Percentiles rank a stretch among this genome's conserved stretches.
Conservation (phyloP, 805 yeast genomes). For the Candida arabinofermentans region DNA sequence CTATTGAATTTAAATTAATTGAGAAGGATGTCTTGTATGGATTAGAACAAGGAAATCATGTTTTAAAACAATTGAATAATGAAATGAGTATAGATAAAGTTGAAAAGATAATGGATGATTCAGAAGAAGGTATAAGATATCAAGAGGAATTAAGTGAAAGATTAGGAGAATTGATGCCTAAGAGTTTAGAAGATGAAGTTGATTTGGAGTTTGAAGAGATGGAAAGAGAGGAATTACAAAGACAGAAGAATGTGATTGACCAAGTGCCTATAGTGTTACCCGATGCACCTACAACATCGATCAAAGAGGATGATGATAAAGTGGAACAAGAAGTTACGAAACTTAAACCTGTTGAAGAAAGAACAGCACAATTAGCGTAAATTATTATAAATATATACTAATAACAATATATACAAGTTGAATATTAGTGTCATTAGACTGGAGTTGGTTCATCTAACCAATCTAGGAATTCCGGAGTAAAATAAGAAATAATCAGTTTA, state of each 20-base stretch:
- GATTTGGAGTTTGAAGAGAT: slow-evolving; percentile 57
- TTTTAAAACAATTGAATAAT: slow-evolving; percentile 67
- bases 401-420: slow-evolving; percentile 1
- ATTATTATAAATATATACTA: too few relatives aligned
- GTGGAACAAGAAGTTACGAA: slow-evolving; percentile 11
- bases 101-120: slow-evolving; percentile 80
- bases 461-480: slow-evolving; percentile 92
- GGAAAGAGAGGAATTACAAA: slow-evolving; percentile 40
- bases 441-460: slow-evolving; percentile 57
- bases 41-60: slow-evolving; percentile 72
- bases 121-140: slow-evolving; percentile 74
- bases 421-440: background rate
- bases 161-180: slow-evolving; percentile 40
- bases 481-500: slow-evolving; percentile 81
- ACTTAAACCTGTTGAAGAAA: background rate
- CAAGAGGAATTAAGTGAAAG: slow-evolving; percentile 69
- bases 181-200: slow-evolving; percentile 54
- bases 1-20: slow-evolving; percentile 83
- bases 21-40: slow-evolving; percentile 85
- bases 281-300: slow-evolving; percentile 26
- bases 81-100: slow-evolving; percentile 77
- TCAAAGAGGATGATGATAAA: slow-evolving; percentile 15
- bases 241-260: slow-evolving; percentile 8
- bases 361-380: background rate
- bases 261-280: slow-evolving; percentile 24